Percentiles rank a stretch among this genome's conserved stretches.
Evolutionary conservation across 1,139 yeast genomes (phyloP).

Genomic region (Yamadazyma oceani): DNA sequence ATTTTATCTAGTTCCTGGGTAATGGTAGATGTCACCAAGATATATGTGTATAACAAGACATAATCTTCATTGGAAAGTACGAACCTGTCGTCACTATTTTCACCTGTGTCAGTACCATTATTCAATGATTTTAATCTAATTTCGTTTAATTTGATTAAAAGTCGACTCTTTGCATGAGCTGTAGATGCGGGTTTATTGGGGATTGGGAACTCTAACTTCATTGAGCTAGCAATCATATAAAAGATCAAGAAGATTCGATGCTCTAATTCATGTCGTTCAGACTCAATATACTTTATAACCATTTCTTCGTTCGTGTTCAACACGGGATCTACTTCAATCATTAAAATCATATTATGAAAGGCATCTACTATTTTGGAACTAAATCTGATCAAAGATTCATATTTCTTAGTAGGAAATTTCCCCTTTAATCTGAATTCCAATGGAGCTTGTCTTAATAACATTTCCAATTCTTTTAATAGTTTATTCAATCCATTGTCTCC

Average conservation of each 20-base stretch:
- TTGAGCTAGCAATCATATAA: slow-evolving; percentile 76
- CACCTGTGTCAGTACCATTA: slow-evolving; percentile 15
- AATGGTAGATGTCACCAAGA: slow-evolving; percentile 68
- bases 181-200: slow-evolving; percentile 79
- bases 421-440: slow-evolving; percentile 77
- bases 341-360: slow-evolving; percentile 66
- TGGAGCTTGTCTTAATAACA: slow-evolving; percentile 69
- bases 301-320: slow-evolving; percentile 54
- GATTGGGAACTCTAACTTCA: slow-evolving; percentile 72
- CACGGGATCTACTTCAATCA: slow-evolving; percentile 61
- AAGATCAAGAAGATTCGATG: slow-evolving; percentile 71
- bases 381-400: slow-evolving; percentile 48
- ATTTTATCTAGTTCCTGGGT: slow-evolving; percentile 64
- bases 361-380: slow-evolving; percentile 74
- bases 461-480: slow-evolving; percentile 55
- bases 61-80: slow-evolving; percentile 62
- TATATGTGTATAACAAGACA: slow-evolving; percentile 71
- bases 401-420: slow-evolving; percentile 57
- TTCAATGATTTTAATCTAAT: slow-evolving; percentile 29
- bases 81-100: slow-evolving; percentile 13
- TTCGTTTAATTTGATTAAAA: slow-evolving; percentile 62
- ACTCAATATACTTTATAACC: slow-evolving; percentile 54
- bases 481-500: slow-evolving; percentile 19
- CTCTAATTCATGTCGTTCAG: slow-evolving; percentile 68
- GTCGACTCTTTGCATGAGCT: slow-evolving; percentile 70